Conservation (phyloP, 169 alveolate species). For the Haemoproteus tartakovskyi region DNA sequence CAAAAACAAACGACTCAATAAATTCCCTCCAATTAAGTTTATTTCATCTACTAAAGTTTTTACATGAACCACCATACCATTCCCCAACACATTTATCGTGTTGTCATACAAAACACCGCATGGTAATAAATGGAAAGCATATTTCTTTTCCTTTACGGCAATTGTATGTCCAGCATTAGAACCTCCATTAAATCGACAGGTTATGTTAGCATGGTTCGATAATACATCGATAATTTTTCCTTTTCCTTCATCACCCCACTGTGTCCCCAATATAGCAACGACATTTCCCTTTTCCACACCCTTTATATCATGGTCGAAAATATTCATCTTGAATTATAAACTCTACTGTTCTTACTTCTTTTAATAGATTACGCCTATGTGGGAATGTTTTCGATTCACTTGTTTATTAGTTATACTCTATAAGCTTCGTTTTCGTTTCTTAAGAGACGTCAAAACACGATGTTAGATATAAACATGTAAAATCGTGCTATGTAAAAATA, state of each 20-base stretch:
- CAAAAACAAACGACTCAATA: constrained; percentile 76
- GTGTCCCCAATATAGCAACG: constrained; percentile 86
- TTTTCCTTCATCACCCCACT: constrained; percentile 98
- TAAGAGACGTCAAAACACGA: no score
- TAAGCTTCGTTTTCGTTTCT: no score
- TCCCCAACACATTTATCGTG: constrained; percentile 86
- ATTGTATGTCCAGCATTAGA: constrained; percentile 93
- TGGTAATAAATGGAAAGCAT: constrained; percentile 92
- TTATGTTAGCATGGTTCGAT: constrained; percentile 84
- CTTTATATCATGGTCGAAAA: constrained; percentile 40
- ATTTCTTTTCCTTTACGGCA: constrained; percentile 76
- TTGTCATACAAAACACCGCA: constrained; percentile 87
- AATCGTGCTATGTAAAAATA: no score
- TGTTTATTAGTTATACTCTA: no score
- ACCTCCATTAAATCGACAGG: constrained; percentile 94
- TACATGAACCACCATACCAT: constrained; percentile 90
- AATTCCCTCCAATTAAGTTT: constrained; percentile 52
- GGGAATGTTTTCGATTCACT: no score
- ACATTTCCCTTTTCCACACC: constrained; percentile 63
- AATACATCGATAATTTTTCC: constrained; percentile 93
- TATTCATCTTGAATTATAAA: constrained; percentile 60
- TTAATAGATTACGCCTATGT: not conserved
- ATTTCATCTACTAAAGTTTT: constrained; percentile 69
- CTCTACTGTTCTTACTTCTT: not conserved
- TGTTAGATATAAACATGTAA: no score